Base-by-base conservation (phyloP, 495 filamentous ascomycete species). In the Aspergillus leporis region DNA sequence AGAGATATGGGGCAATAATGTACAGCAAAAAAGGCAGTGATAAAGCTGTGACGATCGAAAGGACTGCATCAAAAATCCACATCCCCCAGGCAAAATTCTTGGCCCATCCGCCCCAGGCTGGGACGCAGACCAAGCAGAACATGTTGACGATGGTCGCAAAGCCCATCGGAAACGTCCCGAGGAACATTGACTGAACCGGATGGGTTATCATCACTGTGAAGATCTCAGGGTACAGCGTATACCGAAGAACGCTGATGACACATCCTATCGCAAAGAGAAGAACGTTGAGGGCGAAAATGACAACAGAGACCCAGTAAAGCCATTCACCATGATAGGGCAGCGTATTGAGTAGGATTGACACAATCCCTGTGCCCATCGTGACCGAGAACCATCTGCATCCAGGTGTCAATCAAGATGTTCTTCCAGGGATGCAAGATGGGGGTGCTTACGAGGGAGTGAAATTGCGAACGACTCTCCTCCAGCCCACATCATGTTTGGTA, bases 361-460 rank as follows among this genome's bases (percentile, higher is more conserved):
- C 81, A 25, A 88, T 85, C 5, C 85, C 86, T 0, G 86, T 89
- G 31, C 86, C 83, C 85, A 89, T 88, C 16, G 68, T 88, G 36
- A 85, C 75, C 9, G 85, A 77, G 59, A 79, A 76, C 76, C 76
- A 78, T 60, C 73, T 78, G 36, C 36, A 9, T 19, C 13, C 14
- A 22, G 48, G 47, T 59, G 53, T 61, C 54, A 62, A 45, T 18
- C 5, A n/a, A 6, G 5, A 64, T 41, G 38, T 41, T 41, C 14
- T 41, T 6, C 8, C 38, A n/a, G 38, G 1, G 14, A n/a, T 41
- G 38, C 12, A 14, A 16, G 9, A 2, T 36, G 2, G 38, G n/a
- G 38, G n/a, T 5, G 38, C 68, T 13, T 55, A 79, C 71, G 77
- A 78, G 0, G 79, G 79, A 0, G 77, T 81, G 54, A 83, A 81